Base-by-base conservation (phyloP, 2,329 filamentous ascomycete species). In the Paracoccidioides brasiliensis region DNA sequence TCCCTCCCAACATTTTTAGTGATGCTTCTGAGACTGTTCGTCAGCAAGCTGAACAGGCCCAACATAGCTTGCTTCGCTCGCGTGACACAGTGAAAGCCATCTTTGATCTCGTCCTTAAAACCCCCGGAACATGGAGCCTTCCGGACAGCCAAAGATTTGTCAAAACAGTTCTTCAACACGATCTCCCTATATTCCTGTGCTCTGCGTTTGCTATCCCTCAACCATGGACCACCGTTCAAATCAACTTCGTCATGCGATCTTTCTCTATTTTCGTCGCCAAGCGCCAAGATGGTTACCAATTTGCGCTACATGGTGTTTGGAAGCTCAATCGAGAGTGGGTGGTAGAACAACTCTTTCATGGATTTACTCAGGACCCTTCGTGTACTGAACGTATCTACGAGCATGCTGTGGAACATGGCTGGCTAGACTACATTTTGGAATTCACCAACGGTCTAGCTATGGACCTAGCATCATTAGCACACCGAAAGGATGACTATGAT, bases 251-350 rank as follows among this genome's bases (percentile, higher is more conserved):
- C 37, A 63, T 74, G 57, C 69, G 73, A 54, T 70, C 76, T 28
- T 91, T 96, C 63, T 84, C 88, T 53, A 86, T 86, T 9, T 96
- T 95, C 67, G 77, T 96, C 33, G 80, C 84, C 64, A 90, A 90
- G 69, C 80, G 83, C 55, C 83, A 89, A 9, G 79, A 84, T 4
- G 82, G 90, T 55, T 86, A 88, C 67, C 84, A 90, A 61, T 94
- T 96, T 60, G 91, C 95, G 12, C 80, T 98, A 56, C 85, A 95
- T 66, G 90, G 89, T 57, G 74, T 95, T 5, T 97, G 91, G 90
- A 84, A 86, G 62, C 90, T 93, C 66, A 89, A 97, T 67, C 87
- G 84, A 61, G 80, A 85, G 22, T 97, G 90, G 86, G 86, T 97
- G 14, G 84, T 85, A 8, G 81, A 84, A 60, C 83, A 87, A 57